Evolutionary conservation across 257 asterid species (phyloP).

Genomic region (Solanum bulbocastanum): DNA sequence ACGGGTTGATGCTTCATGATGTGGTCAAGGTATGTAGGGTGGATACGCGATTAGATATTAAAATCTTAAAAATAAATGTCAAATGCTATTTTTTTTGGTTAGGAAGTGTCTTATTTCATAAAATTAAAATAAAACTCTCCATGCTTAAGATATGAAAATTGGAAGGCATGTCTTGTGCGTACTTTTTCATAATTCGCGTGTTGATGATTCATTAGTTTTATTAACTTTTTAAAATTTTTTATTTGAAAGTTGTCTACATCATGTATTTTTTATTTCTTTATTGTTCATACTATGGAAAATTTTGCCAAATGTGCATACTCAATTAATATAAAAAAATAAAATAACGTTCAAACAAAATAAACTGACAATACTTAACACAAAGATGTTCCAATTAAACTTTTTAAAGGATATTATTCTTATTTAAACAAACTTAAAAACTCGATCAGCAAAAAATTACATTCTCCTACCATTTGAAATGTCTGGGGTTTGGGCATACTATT

Average conservation of each 20-base stretch:
- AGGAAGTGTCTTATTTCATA: neutral
- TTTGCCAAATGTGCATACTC: neutral
- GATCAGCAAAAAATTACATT: neutral
- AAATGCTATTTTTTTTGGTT: neutral
- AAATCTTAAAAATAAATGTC: neutral
- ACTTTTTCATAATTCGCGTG: neutral
- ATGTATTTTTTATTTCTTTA: neutral
- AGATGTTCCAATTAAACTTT: neutral
- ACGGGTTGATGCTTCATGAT: neutral
- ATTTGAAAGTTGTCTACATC: neutral
- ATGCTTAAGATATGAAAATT: neutral
- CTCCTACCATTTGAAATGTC: neutral
- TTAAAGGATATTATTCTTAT: neutral
- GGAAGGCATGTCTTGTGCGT: neutral
- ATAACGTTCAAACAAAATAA: neutral
- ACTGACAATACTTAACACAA: neutral
- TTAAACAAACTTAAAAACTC: neutral
- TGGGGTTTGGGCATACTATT: neutral
- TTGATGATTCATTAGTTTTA: neutral
- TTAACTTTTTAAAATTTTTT: neutral
- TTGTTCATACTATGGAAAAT: neutral
- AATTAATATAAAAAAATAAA: neutral
- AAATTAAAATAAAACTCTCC: neutral
- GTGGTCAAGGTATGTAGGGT: neutral
- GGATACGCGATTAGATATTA: accelerated